Conservation (phyloP, 805 yeast species). For the Wickerhamomyces rabaulensis region DNA sequence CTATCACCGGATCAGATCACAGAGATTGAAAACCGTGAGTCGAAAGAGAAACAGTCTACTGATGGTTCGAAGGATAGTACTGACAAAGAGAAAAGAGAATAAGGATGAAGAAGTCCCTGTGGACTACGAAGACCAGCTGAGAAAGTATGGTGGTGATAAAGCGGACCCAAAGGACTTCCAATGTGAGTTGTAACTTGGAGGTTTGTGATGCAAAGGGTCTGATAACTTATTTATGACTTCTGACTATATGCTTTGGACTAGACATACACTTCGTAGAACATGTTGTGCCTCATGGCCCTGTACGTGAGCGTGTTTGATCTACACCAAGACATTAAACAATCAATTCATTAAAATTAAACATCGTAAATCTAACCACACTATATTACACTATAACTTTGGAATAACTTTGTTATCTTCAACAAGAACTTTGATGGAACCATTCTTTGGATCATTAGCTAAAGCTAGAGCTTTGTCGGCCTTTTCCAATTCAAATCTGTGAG, state of each 20-base stretch:
- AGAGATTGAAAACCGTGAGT: neutral
- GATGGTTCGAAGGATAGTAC: neutral
- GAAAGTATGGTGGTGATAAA: neutral
- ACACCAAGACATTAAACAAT: too few relatives aligned
- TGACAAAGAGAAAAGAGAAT: neutral
- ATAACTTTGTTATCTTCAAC: constrained; percentile 29
- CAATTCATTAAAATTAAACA: too few relatives aligned
- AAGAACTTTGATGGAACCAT: constrained; percentile 45
- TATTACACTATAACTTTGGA: constrained; percentile 5
- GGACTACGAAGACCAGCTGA: neutral
- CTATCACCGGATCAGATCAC: neutral
- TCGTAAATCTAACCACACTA: too few relatives aligned
- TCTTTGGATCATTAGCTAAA: constrained; percentile 30
- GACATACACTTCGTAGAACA: too few relatives aligned
- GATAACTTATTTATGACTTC: too few relatives aligned
- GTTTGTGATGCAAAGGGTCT: too few relatives aligned
- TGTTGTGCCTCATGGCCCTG: too few relatives aligned
- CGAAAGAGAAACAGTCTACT: neutral
- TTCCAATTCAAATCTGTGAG: constrained; percentile 43
- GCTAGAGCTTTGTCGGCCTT: constrained; percentile 40
- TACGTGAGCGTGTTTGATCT: too few relatives aligned
- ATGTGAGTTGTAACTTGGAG: too few relatives aligned
- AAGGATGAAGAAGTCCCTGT: neutral
- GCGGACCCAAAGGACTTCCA: neutral
- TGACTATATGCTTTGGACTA: too few relatives aligned